A percentile compares a stretch with the other conserved stretches of the same genome.
Evolutionary conservation across 305 asterid genomes (phyloP).

Genomic region (Rubia balearica): DNA sequence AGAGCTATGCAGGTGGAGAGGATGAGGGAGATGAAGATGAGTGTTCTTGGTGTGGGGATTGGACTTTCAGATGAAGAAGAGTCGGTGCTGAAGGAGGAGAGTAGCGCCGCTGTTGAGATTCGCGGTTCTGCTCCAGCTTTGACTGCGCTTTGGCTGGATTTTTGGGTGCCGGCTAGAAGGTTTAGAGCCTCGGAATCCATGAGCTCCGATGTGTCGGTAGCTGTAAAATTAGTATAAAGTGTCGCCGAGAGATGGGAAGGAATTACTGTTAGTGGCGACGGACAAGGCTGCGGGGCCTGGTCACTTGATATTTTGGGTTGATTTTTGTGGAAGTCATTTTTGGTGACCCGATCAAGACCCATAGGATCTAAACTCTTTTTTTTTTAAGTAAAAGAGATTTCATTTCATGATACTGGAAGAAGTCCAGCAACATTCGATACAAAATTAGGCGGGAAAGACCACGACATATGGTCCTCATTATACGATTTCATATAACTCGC

Average conservation of each 20-base stretch:
- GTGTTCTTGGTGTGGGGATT: constrained; percentile 13
- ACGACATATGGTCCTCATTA: no score
- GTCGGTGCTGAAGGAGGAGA: constrained; percentile 39
- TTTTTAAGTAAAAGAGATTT: no score
- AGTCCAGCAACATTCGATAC: no score
- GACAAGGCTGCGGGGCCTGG: not conserved
- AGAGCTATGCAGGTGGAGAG: constrained; percentile 42
- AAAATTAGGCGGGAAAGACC: no score
- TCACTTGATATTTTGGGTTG: no score
- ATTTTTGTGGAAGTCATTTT: no score
- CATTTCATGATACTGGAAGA: no score
- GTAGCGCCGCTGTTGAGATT: constrained; percentile 32
- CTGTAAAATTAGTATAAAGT: not conserved
- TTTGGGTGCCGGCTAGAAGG: constrained; percentile 16
- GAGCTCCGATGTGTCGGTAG: no score
- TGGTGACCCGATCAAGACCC: no score
- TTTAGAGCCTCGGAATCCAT: constrained; percentile 40
- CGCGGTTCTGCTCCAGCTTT: constrained; percentile 35
- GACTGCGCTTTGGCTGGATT: constrained; percentile 24
- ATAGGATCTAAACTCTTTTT: no score
- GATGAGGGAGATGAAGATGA: constrained; percentile 31
- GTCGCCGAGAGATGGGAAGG: not conserved
- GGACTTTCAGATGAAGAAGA: constrained; percentile 24
- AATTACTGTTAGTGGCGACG: not conserved
- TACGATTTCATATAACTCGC: no score